Evolutionary conservation across 805 yeast species (phyloP).

Genomic region (Ogataea corticis): DNA sequence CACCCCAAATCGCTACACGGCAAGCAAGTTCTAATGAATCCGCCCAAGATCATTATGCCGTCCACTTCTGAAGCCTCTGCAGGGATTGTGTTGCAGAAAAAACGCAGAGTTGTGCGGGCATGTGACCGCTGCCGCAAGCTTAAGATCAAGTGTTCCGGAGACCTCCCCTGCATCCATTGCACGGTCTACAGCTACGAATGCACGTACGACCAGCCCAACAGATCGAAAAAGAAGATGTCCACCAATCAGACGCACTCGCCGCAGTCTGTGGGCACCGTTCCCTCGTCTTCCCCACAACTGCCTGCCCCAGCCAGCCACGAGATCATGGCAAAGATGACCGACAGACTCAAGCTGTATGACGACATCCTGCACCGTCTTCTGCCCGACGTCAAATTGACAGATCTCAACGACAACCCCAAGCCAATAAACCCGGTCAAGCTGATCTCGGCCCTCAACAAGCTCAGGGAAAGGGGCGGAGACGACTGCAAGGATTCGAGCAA

Average conservation of each 20-base stretch:
- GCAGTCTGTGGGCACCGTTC: slow-evolving; percentile 1
- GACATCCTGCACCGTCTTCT: slow-evolving; percentile 33
- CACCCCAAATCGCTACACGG: background rate
- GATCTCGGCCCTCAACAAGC: slow-evolving; percentile 30
- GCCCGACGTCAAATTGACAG: slow-evolving; percentile 35
- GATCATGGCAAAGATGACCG: slow-evolving; percentile 32
- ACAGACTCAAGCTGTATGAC: slow-evolving; percentile 33
- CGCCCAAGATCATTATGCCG: slow-evolving; percentile 32
- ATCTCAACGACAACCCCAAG: slow-evolving; percentile 32
- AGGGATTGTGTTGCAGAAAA: slow-evolving; percentile 26
- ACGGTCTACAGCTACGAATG: slow-evolving; percentile 86
- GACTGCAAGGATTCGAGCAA: slow-evolving; percentile 22
- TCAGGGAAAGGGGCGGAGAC: slow-evolving; percentile 25
- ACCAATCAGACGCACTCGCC: background rate
- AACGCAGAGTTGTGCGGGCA: slow-evolving; percentile 46
- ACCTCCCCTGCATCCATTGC: slow-evolving; percentile 56
- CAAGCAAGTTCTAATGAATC: slow-evolving; percentile 17
- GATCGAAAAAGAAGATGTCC: slow-evolving; percentile 38
- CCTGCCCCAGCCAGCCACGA: slow-evolving; percentile 22
- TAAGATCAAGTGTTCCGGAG: slow-evolving; percentile 55
- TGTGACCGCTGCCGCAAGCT: slow-evolving; percentile 53
- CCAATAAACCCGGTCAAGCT: slow-evolving; percentile 36
- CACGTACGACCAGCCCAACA: slow-evolving; percentile 73
- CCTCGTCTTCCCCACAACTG: slow-evolving; percentile 19
- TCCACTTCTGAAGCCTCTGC: slow-evolving; percentile 19